Evolutionary conservation across 2,329 filamentous ascomycete genomes (phyloP), one percentile per base, ranked within the genome.

Genomic region (Penicillium brevicompactum): DNA sequence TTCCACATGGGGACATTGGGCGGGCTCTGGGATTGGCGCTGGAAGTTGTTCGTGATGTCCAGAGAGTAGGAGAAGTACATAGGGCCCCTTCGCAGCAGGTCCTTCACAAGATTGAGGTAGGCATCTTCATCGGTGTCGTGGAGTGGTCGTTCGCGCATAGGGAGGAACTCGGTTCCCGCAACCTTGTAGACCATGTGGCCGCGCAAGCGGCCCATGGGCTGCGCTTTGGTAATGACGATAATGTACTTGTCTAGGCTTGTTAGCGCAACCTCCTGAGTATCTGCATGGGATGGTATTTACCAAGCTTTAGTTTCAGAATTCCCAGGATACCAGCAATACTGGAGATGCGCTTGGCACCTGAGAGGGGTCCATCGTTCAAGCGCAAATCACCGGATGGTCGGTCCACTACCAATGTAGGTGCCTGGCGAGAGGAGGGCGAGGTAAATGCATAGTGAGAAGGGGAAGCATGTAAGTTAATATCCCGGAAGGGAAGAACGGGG

Each of bases 11-110:
- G 92, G 52, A 83, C 79, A 14, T 84, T 83, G 53, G 80, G 77
- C 71, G 96, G 86, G 61, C 86, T 80, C 63, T 92, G 86, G 3
- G 92, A 87, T 73, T 97, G 94, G 61, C 94, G 87, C 78, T 99
- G 94, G 79, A 97, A 96, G 71, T 86, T 92, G 80, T 96, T 99
- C 65, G 94, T 99, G 61, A 99, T 84, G 75, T 99, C 94, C 73
- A 96, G 86, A 8, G 92, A 93, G 80, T 99, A 99, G 54, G 94
- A 97, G 70, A 97, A 99, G 82, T 96, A 97, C 88, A 97, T 92
- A 8, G 93, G 91, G 0, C 90, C 90, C 11, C 85, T 87, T 72
- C 89, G 89, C 65, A 99, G 83, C 59, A 94, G 87, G 46, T 83
- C 85, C 74, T 92, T 92, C 65, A 99, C 84, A 51, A 97, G 82